phyloP scores from a whole-genome alignment of 1,284 basidiomycete genomes.

The Trametes pubescens region DNA sequence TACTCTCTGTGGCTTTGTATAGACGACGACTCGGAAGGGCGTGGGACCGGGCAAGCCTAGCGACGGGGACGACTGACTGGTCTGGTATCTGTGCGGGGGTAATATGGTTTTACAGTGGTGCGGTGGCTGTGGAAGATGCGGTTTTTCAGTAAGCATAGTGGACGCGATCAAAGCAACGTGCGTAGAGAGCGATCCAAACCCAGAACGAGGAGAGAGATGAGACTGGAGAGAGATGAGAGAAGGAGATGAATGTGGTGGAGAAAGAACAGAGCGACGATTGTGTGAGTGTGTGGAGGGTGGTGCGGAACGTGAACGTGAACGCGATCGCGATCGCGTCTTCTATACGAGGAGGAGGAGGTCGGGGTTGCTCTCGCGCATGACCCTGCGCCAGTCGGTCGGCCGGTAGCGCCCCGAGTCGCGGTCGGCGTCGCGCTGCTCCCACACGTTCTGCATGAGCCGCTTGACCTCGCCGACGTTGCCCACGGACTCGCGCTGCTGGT shows the following conservation, averaged over 20 bases:
- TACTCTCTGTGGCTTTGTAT: slow-evolving; percentile 14
- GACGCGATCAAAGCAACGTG: slow-evolving; percentile 8
- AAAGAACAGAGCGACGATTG: not conserved
- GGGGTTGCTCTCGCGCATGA: slow-evolving; percentile 53
- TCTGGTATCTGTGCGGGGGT: slow-evolving; percentile 18
- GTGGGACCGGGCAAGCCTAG: slow-evolving; percentile 4
- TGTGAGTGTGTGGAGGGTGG: not conserved
- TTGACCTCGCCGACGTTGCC: slow-evolving; percentile 71
- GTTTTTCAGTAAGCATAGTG: slow-evolving; percentile 17
- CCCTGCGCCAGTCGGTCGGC: slow-evolving; percentile 67
- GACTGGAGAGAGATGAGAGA: not conserved
- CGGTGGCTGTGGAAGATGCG: slow-evolving; percentile 8
- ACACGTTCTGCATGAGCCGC: slow-evolving; percentile 65
- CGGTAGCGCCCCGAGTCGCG: slow-evolving; percentile 38
- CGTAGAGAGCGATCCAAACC: slow-evolving; percentile 15
- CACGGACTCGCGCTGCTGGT: slow-evolving; percentile 54
- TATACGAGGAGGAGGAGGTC: slow-evolving; percentile 69
- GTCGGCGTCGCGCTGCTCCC: slow-evolving; percentile 49
- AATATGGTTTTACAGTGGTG: slow-evolving; percentile 17
- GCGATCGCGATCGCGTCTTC: slow-evolving; percentile 11
- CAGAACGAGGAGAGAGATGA: slow-evolving; percentile 3
- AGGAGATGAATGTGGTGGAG: not conserved
- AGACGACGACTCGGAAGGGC: not conserved
- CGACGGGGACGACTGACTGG: not conserved
- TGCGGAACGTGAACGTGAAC: not conserved